Conservation (phyloP, 306 rosid species). For the Leucaena leucocephala region DNA sequence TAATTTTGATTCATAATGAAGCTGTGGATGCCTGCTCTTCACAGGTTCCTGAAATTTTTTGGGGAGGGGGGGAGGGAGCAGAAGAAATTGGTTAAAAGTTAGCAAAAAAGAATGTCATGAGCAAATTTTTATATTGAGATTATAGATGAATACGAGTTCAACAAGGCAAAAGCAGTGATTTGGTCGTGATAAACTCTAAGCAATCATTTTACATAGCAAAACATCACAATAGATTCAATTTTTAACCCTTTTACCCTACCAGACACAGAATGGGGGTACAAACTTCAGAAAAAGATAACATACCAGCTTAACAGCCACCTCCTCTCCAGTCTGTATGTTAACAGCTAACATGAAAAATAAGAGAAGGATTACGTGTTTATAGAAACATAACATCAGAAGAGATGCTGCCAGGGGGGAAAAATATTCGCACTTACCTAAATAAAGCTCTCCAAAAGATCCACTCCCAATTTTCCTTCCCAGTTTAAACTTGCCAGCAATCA, state of each 20-base stretch:
- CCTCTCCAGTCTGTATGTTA: conserved; percentile 95
- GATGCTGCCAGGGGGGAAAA: not conserved
- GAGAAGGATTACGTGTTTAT: conserved; percentile 14
- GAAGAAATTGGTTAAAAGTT: conserved; percentile 29
- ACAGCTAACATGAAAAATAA: conserved; percentile 59
- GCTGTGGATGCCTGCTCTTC: conserved; percentile 98
- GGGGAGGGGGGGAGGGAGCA: not conserved
- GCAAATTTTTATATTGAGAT: not conserved
- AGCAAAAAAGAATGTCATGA: conserved; percentile 20
- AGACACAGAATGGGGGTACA: conserved; percentile 18
- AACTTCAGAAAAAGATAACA: conserved; percentile 38
- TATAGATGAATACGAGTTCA: not conserved
- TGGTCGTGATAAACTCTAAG: not conserved
- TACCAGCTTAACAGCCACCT: conserved; percentile 99
- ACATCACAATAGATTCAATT: conserved; percentile 7
- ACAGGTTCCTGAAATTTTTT: conserved; percentile 68
- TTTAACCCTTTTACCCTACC: conserved; percentile 24
- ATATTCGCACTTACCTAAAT: conserved; percentile 55
- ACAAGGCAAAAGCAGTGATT: conserved; percentile 13
- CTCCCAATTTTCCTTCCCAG: conserved; percentile 99
- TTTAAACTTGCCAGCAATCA: conserved; percentile 88
- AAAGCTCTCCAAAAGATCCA: conserved; percentile 99
- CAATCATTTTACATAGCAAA: conserved; percentile 7
- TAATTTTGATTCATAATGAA: conserved; percentile 97
- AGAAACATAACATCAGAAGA: conserved; percentile 18